These are phyloP conservation scores for Xylariaceae sp. DNA, from an alignment of 2,329 filamentous ascomycete genomes.

Conservation along the genomic window DNA sequence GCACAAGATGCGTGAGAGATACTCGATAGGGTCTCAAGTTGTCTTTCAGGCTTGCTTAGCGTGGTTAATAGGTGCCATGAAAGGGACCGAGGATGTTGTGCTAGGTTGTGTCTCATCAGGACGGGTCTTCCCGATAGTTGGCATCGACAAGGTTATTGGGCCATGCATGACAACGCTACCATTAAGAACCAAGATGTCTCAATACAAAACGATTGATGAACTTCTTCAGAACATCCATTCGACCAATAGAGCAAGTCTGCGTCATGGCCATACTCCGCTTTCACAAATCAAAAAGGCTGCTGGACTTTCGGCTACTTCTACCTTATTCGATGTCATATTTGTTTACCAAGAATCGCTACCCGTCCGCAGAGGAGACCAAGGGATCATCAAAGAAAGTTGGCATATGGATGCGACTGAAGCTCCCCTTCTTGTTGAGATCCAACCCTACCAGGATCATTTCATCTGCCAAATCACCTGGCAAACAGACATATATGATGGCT, in stretches of 20 bases:
- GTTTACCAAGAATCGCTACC: constrained; percentile 76
- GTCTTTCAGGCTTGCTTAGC: constrained; percentile 71
- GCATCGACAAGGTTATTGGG: constrained; percentile 70
- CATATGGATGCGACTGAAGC: constrained; percentile 74
- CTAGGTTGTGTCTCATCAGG: constrained; percentile 82
- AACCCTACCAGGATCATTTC: constrained; percentile 50
- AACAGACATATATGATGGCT: constrained; percentile 44
- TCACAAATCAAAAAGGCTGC: constrained; percentile 64
- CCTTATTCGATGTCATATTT: constrained; percentile 73
- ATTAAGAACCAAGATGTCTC: constrained; percentile 57
- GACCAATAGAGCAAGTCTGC: constrained; percentile 61
- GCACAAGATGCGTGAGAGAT: constrained; percentile 33
- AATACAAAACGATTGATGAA: constrained; percentile 51
- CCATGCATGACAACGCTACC: constrained; percentile 78
- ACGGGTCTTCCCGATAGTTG: constrained; percentile 65
- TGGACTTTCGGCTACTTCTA: constrained; percentile 49
- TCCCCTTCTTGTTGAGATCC: constrained; percentile 69
- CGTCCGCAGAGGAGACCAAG: constrained; percentile 22
- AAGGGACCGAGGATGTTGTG: constrained; percentile 62
- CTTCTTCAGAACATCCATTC: constrained; percentile 61
- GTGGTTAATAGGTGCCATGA: constrained; percentile 61
- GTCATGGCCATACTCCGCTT: constrained; percentile 60
- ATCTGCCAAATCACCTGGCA: constrained; percentile 47
- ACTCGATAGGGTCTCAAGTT: constrained; percentile 60
- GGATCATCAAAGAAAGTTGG: constrained; percentile 49